These are phyloP conservation scores for Plasmodium yoelii DNA, from an alignment of 169 alveolate species.

Conservation along the genomic window DNA sequence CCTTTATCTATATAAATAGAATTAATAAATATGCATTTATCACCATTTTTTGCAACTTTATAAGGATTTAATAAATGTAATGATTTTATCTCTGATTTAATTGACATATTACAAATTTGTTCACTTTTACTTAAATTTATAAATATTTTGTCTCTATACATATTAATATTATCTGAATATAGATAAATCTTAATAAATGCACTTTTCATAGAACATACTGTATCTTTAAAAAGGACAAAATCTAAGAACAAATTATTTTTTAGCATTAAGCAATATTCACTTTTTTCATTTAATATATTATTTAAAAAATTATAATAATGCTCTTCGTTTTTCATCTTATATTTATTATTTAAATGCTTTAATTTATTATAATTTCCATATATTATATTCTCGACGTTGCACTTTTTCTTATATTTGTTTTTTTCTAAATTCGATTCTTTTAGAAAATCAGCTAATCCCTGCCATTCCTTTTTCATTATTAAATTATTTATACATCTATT, in stretches of 20 bases:
- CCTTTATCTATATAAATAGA: conserved; percentile 37
- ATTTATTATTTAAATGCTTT: conserved; percentile 41
- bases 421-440: conserved; percentile 9
- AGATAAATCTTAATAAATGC: conserved; percentile 48
- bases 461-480: conserved; percentile 52
- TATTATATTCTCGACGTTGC: conserved; percentile 13
- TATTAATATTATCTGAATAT: conserved; percentile 49
- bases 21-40: conserved; percentile 35
- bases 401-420: background rate
- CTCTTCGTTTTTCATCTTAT: conserved; percentile 24
- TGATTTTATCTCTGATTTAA: conserved; percentile 45
- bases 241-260: conserved; percentile 63
- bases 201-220: conserved; percentile 53
- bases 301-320: conserved; percentile 32
- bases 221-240: conserved; percentile 25
- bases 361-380: conserved; percentile 11
- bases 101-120: conserved; percentile 14
- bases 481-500: conserved; percentile 31
- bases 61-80: conserved; percentile 46
- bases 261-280: conserved; percentile 48
- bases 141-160: conserved; percentile 29
- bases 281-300: conserved; percentile 53
- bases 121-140: conserved; percentile 31
- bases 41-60: conserved; percentile 36
- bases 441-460: conserved; percentile 19